A percentile compares a stretch with the other conserved stretches of the same genome.
Evolutionary conservation across 169 alveolate genomes (phyloP).

Genomic region (Plasmodium knowlesi): DNA sequence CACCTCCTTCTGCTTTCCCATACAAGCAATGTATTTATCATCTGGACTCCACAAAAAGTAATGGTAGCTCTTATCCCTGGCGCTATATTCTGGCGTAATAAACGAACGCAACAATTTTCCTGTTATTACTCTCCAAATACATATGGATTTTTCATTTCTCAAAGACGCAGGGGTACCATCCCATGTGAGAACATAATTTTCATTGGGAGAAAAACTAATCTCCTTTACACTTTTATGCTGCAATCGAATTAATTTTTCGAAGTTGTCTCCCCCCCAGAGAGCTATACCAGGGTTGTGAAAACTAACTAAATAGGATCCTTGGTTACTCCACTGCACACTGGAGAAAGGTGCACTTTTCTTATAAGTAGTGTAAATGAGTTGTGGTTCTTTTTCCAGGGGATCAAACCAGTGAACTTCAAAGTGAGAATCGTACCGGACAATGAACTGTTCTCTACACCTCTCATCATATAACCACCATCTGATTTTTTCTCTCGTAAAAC

Average conservation of each 20-base stretch:
- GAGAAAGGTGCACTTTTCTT: conserved; percentile 91
- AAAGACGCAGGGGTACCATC: conserved; percentile 90
- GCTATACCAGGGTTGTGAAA: conserved; percentile 93
- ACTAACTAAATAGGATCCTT: conserved; percentile 91
- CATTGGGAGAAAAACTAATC: conserved; percentile 90
- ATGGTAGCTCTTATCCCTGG: conserved; percentile 85
- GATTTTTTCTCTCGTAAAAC: conserved; percentile 89
- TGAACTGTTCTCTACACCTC: conserved; percentile 90
- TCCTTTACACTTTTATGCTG: conserved; percentile 92
- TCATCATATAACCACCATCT: conserved; percentile 90
- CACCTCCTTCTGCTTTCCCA: conserved; percentile 78
- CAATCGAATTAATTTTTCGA: conserved; percentile 87
- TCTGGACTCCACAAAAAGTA: conserved; percentile 89
- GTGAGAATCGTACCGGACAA: conserved; percentile 88
- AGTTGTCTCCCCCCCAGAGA: conserved; percentile 90
- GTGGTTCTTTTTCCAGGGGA: conserved; percentile 89
- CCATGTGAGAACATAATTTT: conserved; percentile 92
- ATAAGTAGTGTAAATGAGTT: conserved; percentile 87
- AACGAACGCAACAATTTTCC: conserved; percentile 87
- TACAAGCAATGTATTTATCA: conserved; percentile 89
- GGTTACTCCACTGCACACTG: conserved; percentile 93
- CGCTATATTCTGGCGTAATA: conserved; percentile 83
- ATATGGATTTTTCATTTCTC: conserved; percentile 87
- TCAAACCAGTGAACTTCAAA: conserved; percentile 92
- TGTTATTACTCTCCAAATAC: conserved; percentile 91